Evolutionary conservation across 1,284 basidiomycete genomes (phyloP), one percentile per base, ranked within the genome.

Genomic region (Irpex sp.): DNA sequence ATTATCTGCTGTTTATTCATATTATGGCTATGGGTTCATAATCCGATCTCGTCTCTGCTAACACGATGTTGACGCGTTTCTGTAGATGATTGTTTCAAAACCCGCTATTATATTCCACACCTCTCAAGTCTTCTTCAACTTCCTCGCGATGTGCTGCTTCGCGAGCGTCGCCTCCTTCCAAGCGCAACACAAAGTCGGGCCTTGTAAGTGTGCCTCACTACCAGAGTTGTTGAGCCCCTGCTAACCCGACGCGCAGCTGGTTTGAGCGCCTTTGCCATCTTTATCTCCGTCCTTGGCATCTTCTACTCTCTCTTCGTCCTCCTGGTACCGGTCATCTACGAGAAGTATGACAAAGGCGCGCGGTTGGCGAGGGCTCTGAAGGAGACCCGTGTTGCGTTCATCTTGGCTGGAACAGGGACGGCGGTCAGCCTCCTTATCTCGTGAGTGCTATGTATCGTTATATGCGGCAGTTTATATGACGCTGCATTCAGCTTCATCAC

Each of bases 91-190:
- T 68, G 85, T 93, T 38, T 89, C 91, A 31, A 93, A 92, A 79
- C 88, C 89, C 8, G 82, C 86, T 63, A 89, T 93, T 70, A 81
- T 92, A 57, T 87, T 88, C 73, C 85, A 91, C 73, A 75, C 82
- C 21, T 85, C 82, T 1, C 88, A 95, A 80, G 82, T 86, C 61
- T 94, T 96, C 81, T 93, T 96, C 85, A 89, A 91, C 73, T 96
- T 96, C 73, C 82, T 96, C 56, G 87, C 92, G 8, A 90, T 96
- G 85, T 91, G 88, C 61, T 94, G 92, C 72, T 94, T 93, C 71
- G 94, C 89, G 3, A 89, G 89, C 67, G 90, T 94, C 2, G 94
- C 94, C 0, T 81, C 82, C 19, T 97, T 96, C 74, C 94, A 97
- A 69, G 87, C 89, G 4, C 89, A 91, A 69, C 94, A 86, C 85